Percentiles rank a stretch among this genome's conserved stretches.
These are phyloP conservation scores for Eragrostis curvula DNA, from an alignment of 176 grass and related monocot species.

Conservation along the genomic window DNA sequence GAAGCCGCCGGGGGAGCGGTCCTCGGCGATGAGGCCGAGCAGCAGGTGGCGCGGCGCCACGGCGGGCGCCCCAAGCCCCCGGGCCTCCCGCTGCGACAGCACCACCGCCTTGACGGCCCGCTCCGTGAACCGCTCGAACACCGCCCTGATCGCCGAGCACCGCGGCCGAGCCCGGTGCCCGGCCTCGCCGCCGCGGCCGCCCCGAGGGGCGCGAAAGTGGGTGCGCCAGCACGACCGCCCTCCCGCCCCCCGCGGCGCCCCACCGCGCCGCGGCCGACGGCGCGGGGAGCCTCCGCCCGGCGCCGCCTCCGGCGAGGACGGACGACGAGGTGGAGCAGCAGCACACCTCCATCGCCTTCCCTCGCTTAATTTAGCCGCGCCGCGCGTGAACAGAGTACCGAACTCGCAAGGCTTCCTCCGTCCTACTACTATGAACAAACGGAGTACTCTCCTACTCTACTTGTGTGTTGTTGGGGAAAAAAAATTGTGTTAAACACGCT, in stretches of 20 bases:
- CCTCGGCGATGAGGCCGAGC: constrained; percentile 89
- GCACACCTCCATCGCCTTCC: constrained; percentile 58
- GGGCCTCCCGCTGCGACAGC: constrained; percentile 83
- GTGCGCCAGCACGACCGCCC: constrained; percentile 49
- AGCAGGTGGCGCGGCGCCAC: constrained; percentile 87
- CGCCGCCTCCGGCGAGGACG: neutral
- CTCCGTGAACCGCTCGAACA: constrained; percentile 93
- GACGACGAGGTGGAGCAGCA: constrained; percentile 54
- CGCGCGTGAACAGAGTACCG: neutral
- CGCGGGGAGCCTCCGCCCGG: constrained; percentile 1
- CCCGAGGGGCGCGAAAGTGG: neutral
- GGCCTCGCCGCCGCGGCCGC: neutral
- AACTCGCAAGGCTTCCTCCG: neutral
- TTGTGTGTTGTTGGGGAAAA: too few species aligned
- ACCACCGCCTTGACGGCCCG: constrained; percentile 76
- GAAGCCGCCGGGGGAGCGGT: constrained; percentile 60
- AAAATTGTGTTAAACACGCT: neutral
- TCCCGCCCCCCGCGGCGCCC: constrained; percentile 28
- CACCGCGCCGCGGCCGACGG: constrained; percentile 25
- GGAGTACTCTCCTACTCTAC: neutral
- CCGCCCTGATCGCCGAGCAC: constrained; percentile 45
- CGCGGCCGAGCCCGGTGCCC: neutral
- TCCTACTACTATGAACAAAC: neutral
- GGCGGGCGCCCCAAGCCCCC: constrained; percentile 60
- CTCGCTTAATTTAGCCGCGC: neutral